A percentile compares a stretch with the other conserved stretches of the same genome.
phyloP scores from a whole-genome alignment of 208 protist species.

The Acanthamoeba triangularis region DNA sequence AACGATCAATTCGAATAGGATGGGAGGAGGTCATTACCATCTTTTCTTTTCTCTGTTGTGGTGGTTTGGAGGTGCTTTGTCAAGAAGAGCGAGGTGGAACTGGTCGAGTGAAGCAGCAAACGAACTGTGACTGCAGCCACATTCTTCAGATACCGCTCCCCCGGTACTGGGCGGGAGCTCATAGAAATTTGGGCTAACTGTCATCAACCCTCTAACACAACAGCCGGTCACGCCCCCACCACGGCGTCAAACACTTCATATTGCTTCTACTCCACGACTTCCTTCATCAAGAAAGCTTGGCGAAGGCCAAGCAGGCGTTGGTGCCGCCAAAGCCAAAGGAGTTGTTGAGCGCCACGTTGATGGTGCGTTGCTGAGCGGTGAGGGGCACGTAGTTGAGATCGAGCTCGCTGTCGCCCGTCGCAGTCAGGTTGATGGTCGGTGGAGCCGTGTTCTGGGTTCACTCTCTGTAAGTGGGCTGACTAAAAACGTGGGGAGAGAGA shows the following conservation, averaged over 20 bases:
- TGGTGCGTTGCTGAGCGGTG: slow-evolving; percentile 72
- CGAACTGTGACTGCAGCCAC: background rate
- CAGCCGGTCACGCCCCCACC: too few relatives aligned
- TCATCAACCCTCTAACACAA: too few relatives aligned
- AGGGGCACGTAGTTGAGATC: slow-evolving; percentile 75
- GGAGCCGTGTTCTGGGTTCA: slow-evolving; percentile 90
- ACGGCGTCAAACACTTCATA: too few relatives aligned
- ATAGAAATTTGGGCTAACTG: background rate
- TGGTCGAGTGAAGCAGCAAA: background rate
- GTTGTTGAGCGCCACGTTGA: slow-evolving; percentile 94
- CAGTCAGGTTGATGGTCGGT: slow-evolving; percentile 95
- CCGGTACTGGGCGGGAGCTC: background rate
- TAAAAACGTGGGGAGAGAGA: background rate
- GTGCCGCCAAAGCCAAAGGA: slow-evolving; percentile 98
- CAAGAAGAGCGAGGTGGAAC: background rate
- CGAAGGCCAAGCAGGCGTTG: slow-evolving; percentile 90
- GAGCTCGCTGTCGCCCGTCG: slow-evolving; percentile 75
- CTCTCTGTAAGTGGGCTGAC: background rate
- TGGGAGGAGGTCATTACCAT: background rate
- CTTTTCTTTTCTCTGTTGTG: background rate
- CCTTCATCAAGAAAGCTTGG: slow-evolving; percentile 16
- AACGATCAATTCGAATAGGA: too few relatives aligned
- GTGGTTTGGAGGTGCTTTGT: background rate
- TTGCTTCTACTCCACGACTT: too few relatives aligned
- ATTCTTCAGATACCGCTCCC: background rate